A percentile compares a stretch with the other conserved stretches of the same genome.
phyloP scores from a whole-genome alignment of 2,329 filamentous ascomycete species.

The Cladophialophora yegresii region DNA sequence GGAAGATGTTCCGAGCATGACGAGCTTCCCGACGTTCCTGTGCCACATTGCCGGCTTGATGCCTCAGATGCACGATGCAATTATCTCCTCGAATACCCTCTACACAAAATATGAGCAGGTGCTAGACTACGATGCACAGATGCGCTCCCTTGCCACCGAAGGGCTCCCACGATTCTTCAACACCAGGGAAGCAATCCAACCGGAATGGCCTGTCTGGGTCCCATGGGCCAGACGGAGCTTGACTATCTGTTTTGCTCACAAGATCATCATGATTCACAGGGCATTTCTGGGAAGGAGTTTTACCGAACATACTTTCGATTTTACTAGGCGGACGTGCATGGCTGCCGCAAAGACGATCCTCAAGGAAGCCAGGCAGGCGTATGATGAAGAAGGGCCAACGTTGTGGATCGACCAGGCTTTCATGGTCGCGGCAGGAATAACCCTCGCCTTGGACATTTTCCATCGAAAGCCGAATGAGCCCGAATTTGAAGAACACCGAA shows the following conservation, averaged over 20 bases:
- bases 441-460: constrained; percentile 45
- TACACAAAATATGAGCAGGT: constrained; percentile 48
- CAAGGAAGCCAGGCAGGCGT: constrained; percentile 42
- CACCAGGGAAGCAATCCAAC: constrained; percentile 40
- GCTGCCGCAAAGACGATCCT: constrained; percentile 47
- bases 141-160: constrained; percentile 42
- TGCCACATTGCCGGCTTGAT: constrained; percentile 45
- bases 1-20: constrained; percentile 38
- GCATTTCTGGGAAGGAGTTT: constrained; percentile 49
- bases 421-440: constrained; percentile 46
- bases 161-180: constrained; percentile 43
- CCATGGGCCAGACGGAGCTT: constrained; percentile 46
- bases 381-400: constrained; percentile 44
- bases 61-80: constrained; percentile 45
- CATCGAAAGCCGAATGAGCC: constrained; percentile 38
- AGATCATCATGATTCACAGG: constrained; percentile 49
- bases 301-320: constrained; percentile 46
- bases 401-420: constrained; percentile 50
- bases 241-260: constrained; percentile 46
- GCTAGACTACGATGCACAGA: constrained; percentile 45
- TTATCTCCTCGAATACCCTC: constrained; percentile 41
- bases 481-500: constrained; percentile 33
- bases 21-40: constrained; percentile 43
- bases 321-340: constrained; percentile 48
- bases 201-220: constrained; percentile 47